A percentile compares a stretch with the other conserved stretches of the same genome.
These are phyloP conservation scores for Fusarium vanettenii DNA, from an alignment of 2,329 filamentous ascomycete genomes.

Conservation along the genomic window DNA sequence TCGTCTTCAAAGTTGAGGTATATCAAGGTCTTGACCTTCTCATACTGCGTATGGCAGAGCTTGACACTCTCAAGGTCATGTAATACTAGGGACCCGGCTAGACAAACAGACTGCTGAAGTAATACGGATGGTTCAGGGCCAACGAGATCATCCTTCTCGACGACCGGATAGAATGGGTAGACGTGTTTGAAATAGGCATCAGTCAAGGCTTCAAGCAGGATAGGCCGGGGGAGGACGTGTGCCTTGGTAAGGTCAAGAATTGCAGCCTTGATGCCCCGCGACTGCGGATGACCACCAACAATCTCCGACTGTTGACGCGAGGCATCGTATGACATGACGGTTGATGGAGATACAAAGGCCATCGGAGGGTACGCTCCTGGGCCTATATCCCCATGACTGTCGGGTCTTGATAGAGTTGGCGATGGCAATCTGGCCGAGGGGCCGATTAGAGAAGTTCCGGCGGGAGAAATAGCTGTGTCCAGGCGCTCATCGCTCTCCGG, in stretches of 20 bases:
- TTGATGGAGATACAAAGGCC: not conserved
- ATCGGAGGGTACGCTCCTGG: not conserved
- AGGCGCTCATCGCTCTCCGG: not conserved
- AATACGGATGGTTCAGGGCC: not conserved
- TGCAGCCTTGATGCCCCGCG: not conserved
- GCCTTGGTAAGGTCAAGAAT: not conserved
- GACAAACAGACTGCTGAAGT: constrained; percentile 7
- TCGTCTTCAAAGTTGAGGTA: not conserved
- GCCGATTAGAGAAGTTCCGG: not conserved
- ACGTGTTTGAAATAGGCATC: constrained; percentile 5
- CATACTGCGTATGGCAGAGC: constrained; percentile 1
- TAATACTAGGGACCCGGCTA: constrained; percentile 1
- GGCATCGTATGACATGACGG: not conserved
- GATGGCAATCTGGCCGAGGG: not conserved
- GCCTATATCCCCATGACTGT: not conserved
- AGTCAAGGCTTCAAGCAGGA: not conserved
- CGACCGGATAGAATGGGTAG: not conserved
- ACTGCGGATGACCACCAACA: not conserved
- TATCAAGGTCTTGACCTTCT: constrained; percentile 7
- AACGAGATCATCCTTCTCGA: not conserved
- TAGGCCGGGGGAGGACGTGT: not conserved
- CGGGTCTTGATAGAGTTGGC: not conserved
- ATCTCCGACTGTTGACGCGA: not conserved
- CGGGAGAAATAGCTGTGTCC: not conserved
- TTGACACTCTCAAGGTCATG: not conserved